Evolutionary conservation across 805 yeast species (phyloP).

Genomic region (Wickerhamomyces rabaulensis): DNA sequence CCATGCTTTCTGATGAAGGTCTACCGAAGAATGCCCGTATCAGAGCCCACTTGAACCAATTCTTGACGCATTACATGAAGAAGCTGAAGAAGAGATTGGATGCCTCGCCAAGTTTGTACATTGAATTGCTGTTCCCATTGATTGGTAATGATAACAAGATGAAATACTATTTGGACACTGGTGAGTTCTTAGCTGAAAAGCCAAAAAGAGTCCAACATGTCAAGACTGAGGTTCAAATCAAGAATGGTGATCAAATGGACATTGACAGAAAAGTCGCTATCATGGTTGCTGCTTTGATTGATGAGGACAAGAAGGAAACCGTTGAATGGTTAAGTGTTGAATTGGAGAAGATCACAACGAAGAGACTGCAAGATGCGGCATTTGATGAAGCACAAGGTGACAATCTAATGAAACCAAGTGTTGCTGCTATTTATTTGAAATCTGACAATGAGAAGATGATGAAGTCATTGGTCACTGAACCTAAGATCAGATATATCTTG

Average conservation of each 20-base stretch:
- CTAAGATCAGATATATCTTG: conserved; percentile 44
- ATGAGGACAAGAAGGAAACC: conserved; percentile 36
- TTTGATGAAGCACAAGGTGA: conserved; percentile 8
- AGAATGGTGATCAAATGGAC: conserved; percentile 21
- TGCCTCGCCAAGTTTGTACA: conserved; percentile 47
- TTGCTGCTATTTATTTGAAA: conserved; percentile 13
- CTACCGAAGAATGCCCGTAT: conserved; percentile 40
- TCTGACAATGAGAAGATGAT: conserved; percentile 17
- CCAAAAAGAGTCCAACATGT: conserved; percentile 11
- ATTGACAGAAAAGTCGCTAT: conserved; percentile 46
- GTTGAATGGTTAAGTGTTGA: conserved; percentile 41
- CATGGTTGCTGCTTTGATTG: conserved; percentile 42
- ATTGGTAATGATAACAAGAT: conserved; percentile 37
- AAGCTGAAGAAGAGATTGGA: conserved; percentile 43
- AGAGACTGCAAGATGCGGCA: conserved; percentile 17
- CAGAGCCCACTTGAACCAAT: conserved; percentile 57
- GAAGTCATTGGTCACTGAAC: conserved; percentile 38
- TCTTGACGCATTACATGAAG: conserved; percentile 61
- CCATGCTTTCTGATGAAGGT: conserved; percentile 47
- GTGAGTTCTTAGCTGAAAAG: conserved; percentile 32
- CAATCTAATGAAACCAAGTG: conserved; percentile 1
- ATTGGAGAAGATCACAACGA: conserved; percentile 28
- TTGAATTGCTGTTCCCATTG: conserved; percentile 66
- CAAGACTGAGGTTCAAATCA: conserved; percentile 23
- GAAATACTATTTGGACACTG: conserved; percentile 53